phyloP scores from a whole-genome alignment of 176 grass and related monocot species.

The Secale cereale region DNA sequence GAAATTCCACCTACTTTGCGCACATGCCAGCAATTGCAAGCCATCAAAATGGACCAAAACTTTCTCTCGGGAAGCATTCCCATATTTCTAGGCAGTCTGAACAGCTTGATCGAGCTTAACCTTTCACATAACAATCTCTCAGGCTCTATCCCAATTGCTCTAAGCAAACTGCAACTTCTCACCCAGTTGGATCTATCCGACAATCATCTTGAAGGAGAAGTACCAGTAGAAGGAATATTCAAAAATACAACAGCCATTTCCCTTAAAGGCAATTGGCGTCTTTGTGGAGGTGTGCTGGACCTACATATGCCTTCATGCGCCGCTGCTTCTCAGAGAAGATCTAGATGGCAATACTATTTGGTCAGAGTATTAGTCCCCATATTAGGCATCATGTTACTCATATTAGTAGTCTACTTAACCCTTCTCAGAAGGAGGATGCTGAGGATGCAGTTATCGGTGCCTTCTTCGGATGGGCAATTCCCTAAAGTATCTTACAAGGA shows the following conservation, averaged over 20 bases:
- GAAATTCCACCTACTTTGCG: conserved; percentile 34
- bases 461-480: background rate
- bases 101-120: background rate
- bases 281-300: conserved; percentile 44
- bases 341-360: background rate
- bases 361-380: conserved; percentile 1
- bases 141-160: conserved; percentile 30
- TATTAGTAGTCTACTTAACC: conserved; percentile 7
- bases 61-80: conserved; percentile 40
- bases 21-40: conserved; percentile 18
- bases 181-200: conserved; percentile 25
- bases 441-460: background rate
- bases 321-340: background rate
- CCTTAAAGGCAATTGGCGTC: conserved; percentile 19
- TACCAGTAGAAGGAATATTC: conserved; percentile 42
- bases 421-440: background rate
- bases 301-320: conserved; percentile 38
- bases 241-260: conserved; percentile 22
- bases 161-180: conserved; percentile 25
- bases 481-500: conserved; percentile 45
- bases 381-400: background rate
- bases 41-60: conserved; percentile 2
- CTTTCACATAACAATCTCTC: conserved; percentile 32
- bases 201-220: conserved; percentile 39
- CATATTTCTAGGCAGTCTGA: background rate